Conservation (phyloP, 2,329 filamentous ascomycete genomes). For the Rhinocladiella similis region DNA sequence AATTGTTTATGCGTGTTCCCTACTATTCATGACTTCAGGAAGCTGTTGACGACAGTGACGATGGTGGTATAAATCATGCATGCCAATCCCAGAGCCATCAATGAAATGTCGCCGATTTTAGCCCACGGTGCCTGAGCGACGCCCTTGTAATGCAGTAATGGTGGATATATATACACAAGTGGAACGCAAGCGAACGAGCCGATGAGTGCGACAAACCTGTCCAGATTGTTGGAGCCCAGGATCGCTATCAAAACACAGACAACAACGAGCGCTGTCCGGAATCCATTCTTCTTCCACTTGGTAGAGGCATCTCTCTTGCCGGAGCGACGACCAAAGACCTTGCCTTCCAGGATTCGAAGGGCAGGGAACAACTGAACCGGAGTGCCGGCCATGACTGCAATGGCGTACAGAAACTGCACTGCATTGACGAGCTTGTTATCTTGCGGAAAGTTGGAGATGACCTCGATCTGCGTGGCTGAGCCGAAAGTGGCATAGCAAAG, state of each 20-base stretch:
- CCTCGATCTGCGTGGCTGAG: conserved; percentile 66
- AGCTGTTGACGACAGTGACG: conserved; percentile 53
- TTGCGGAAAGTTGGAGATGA: conserved; percentile 76
- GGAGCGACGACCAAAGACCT: conserved; percentile 65
- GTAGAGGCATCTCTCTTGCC: conserved; percentile 65
- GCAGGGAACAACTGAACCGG: conserved; percentile 76
- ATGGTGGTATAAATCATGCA: conserved; percentile 72
- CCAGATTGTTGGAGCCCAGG: conserved; percentile 66
- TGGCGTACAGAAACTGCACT: conserved; percentile 72
- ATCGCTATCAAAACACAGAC: conserved; percentile 63
- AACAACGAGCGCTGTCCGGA: conserved; percentile 59
- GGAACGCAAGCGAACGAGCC: conserved; percentile 74
- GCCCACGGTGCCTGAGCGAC: conserved; percentile 58
- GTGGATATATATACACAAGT: conserved; percentile 74
- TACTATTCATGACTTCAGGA: conserved; percentile 4
- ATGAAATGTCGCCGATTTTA: conserved; percentile 60
- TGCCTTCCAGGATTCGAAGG: conserved; percentile 68
- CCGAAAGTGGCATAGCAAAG: conserved; percentile 76
- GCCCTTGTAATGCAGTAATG: conserved; percentile 68
- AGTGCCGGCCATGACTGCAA: conserved; percentile 71
- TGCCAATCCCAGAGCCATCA: conserved; percentile 63
- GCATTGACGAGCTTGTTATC: conserved; percentile 70
- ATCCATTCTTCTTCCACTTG: conserved; percentile 76
- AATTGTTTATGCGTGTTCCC: not conserved
- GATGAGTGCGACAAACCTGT: conserved; percentile 74